Percentiles rank a stretch among this genome's conserved stretches.
Evolutionary conservation across 169 alveolate genomes (phyloP).

Genomic region (Neospora caninum): DNA sequence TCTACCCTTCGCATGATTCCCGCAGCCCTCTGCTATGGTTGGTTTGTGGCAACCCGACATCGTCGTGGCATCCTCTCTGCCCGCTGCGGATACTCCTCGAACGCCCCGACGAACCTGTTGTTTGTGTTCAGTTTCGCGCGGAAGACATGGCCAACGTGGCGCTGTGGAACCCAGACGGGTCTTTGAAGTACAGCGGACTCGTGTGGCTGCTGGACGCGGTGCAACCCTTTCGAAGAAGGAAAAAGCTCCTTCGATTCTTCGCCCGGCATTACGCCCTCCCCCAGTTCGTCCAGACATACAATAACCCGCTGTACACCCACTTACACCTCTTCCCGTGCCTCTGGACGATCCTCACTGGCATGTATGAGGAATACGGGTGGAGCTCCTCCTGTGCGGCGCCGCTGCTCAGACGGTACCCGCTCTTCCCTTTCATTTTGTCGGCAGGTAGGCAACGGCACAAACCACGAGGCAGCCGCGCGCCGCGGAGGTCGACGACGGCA

Average conservation of each 20-base stretch:
- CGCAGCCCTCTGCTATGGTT: no score
- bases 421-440: neutral
- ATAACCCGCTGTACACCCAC: slow-evolving; percentile 8
- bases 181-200: neutral
- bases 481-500: neutral
- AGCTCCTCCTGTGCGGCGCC: slow-evolving; percentile 49
- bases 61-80: no score
- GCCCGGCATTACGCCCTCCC: neutral
- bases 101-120: no score
- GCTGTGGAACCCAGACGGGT: neutral
- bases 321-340: slow-evolving; percentile 51
- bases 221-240: neutral
- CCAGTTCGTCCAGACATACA: neutral
- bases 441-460: neutral
- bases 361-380: slow-evolving; percentile 34
- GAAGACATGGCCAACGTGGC: neutral
- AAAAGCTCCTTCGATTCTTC: neutral
- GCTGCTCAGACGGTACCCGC: slow-evolving; percentile 32
- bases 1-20: no score
- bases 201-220: slow-evolving; percentile 1
- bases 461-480: neutral
- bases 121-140: neutral
- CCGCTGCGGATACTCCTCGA: no score
- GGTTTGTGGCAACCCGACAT: no score
- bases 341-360: slow-evolving; percentile 39